Evolutionary conservation across 768 basidiomycete species (phyloP).

Genomic region (Flagelloscypha sp.): DNA sequence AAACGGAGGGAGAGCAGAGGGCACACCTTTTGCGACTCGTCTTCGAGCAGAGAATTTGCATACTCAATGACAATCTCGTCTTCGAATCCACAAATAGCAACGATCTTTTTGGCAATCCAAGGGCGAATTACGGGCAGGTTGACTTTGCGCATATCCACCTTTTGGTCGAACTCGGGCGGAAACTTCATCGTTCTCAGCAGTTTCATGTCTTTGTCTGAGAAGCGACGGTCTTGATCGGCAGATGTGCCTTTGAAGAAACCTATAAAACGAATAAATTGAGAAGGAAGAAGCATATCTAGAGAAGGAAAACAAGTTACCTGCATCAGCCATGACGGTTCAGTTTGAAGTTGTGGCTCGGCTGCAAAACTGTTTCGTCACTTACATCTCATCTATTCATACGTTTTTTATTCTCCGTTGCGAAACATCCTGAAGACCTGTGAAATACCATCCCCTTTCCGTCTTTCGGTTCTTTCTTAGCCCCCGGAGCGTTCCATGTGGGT

Average conservation of each 20-base stretch:
- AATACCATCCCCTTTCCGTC: too few relatives aligned
- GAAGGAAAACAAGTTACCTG: conserved; percentile 31
- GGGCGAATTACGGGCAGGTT: conserved; percentile 86
- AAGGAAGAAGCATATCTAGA: conserved; percentile 12
- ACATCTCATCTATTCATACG: too few relatives aligned
- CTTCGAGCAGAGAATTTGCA: conserved; percentile 90
- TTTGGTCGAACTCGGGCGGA: conserved; percentile 81
- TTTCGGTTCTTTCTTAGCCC: too few relatives aligned
- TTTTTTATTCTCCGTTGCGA: too few relatives aligned
- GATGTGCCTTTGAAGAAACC: conserved; percentile 90
- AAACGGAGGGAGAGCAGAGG: background rate
- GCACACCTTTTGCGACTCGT: conserved; percentile 72
- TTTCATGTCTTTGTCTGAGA: conserved; percentile 91
- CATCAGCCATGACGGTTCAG: conserved; percentile 52
- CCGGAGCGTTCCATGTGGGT: too few relatives aligned
- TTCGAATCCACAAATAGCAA: conserved; percentile 86
- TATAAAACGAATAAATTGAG: conserved; percentile 16
- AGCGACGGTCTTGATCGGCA: conserved; percentile 85
- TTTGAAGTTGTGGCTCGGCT: too few relatives aligned
- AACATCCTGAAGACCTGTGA: too few relatives aligned
- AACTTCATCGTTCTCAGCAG: conserved; percentile 87
- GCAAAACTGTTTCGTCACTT: too few relatives aligned
- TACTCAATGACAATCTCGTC: conserved; percentile 98
- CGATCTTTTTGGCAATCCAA: conserved; percentile 92
- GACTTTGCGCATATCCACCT: conserved; percentile 93